A percentile compares a stretch with the other conserved stretches of the same genome.
Evolutionary conservation across 345 rosid species (phyloP).

Genomic region (Microthlaspi erraticum): DNA sequence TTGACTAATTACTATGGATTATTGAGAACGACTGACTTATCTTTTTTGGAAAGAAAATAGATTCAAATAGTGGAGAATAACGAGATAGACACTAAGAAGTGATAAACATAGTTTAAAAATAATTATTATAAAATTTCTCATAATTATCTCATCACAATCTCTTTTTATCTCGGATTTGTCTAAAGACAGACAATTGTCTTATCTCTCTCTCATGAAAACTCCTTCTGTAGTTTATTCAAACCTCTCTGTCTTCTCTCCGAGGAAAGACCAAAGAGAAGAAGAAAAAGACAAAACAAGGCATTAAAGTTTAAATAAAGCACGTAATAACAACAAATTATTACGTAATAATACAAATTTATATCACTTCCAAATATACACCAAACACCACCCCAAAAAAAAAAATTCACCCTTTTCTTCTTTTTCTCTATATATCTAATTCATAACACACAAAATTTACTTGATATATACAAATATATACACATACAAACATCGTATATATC

Average conservation of each 20-base stretch:
- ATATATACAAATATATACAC: constrained; percentile 35
- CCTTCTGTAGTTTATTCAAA: constrained; percentile 19
- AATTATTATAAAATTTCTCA: neutral
- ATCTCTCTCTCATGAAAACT: constrained; percentile 5
- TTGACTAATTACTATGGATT: constrained; percentile 29
- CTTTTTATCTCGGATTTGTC: neutral
- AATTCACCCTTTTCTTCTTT: constrained; percentile 23
- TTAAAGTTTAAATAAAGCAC: constrained; percentile 43
- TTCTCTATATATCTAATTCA: constrained; percentile 40
- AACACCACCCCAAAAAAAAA: constrained; percentile 21
- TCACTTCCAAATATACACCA: constrained; percentile 37
- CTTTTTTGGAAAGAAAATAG: neutral
- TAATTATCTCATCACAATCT: constrained; percentile 16
- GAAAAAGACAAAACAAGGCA: constrained; percentile 36
- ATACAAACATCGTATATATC: constrained; percentile 38
- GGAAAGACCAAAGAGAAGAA: constrained; percentile 24
- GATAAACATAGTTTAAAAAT: neutral
- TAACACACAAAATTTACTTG: constrained; percentile 28
- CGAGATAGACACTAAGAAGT: neutral
- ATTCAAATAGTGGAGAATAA: neutral
- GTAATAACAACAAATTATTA: constrained; percentile 43
- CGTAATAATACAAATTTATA: constrained; percentile 33
- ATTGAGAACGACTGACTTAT: constrained; percentile 15
- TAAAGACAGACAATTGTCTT: constrained; percentile 28
- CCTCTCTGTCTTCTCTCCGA: constrained; percentile 35